These are phyloP conservation scores for Clarkia xantiana DNA, from an alignment of 345 rosid species.

Conservation along the genomic window DNA sequence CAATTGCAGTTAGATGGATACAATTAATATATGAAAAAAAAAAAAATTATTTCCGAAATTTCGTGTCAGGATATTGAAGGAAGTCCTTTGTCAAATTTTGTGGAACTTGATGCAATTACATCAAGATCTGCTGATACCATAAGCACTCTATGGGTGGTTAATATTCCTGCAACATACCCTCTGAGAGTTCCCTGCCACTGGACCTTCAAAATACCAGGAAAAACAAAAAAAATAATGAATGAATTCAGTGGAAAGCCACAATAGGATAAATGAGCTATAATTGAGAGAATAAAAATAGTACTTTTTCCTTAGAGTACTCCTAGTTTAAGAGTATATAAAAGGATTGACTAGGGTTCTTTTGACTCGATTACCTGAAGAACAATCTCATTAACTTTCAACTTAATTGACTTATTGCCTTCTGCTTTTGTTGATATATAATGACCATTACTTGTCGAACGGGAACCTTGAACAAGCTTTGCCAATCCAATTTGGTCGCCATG, in stretches of 20 bases:
- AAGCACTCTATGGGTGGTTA: constrained; percentile 88
- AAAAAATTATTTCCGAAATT: constrained; percentile 1
- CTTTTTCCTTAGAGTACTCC: too few species aligned
- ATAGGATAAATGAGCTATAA: too few species aligned
- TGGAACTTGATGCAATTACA: constrained; percentile 67
- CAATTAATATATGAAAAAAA: neutral
- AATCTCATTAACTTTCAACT: constrained; percentile 68
- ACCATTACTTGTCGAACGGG: constrained; percentile 61
- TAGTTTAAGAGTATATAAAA: too few species aligned
- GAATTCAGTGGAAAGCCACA: too few species aligned
- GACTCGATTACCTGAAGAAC: constrained; percentile 67
- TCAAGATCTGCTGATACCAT: constrained; percentile 83
- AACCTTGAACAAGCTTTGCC: constrained; percentile 81
- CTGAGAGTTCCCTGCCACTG: constrained; percentile 90
- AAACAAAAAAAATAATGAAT: too few species aligned
- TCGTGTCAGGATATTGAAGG: constrained; percentile 75
- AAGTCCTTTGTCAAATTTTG: constrained; percentile 79
- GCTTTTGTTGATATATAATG: constrained; percentile 70
- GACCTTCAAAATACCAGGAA: constrained; percentile 30
- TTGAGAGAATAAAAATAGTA: too few species aligned
- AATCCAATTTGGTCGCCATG: constrained; percentile 70
- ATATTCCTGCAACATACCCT: constrained; percentile 87
- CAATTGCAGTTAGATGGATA: neutral
- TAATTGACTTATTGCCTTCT: constrained; percentile 75
- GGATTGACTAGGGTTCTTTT: too few species aligned